Evolutionary conservation across 2,329 filamentous ascomycete genomes (phyloP).

Genomic region (Macrophomina pseudophaseolina): DNA sequence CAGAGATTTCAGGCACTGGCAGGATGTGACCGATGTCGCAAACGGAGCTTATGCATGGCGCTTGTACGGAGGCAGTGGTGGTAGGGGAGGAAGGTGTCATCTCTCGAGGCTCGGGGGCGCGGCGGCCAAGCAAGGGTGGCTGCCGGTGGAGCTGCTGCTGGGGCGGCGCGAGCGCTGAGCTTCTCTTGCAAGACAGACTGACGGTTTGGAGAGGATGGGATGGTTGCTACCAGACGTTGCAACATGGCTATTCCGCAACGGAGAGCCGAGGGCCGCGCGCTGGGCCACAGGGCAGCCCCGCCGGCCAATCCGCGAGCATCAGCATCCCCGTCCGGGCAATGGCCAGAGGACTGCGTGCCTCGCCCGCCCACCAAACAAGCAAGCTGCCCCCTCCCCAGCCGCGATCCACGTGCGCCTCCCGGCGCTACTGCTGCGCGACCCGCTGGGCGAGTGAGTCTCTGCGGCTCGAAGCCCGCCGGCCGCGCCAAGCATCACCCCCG

Average conservation of each 20-base stretch:
- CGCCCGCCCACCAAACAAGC: too few species aligned
- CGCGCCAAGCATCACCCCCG: background rate
- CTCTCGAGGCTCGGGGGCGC: conserved; percentile 22
- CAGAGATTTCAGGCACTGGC: conserved; percentile 40
- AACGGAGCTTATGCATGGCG: conserved; percentile 42
- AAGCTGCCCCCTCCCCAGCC: background rate
- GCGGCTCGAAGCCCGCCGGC: conserved; percentile 22
- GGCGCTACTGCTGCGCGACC: conserved; percentile 22
- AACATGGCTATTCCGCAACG: conserved; percentile 25
- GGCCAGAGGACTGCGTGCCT: background rate
- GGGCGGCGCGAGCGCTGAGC: conserved; percentile 8
- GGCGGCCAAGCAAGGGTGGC: conserved; percentile 22
- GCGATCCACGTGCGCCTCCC: conserved; percentile 24
- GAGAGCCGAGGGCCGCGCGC: conserved; percentile 16
- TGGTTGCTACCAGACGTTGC: conserved; percentile 26
- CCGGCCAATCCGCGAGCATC: conserved; percentile 12
- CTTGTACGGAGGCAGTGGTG: conserved; percentile 40
- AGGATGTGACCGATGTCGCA: conserved; percentile 44
- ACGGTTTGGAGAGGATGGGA: conserved; percentile 5
- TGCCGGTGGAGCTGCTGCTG: conserved; percentile 10
- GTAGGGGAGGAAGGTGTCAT: conserved; percentile 45
- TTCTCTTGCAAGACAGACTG: conserved; percentile 10
- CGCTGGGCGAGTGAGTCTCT: conserved; percentile 1
- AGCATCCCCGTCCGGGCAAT: background rate
- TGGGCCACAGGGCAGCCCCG: background rate